A percentile compares a stretch with the other conserved stretches of the same genome.
Conservation (phyloP, 2,329 filamentous ascomycete genomes). For the Exutisphaerella laricina region DNA sequence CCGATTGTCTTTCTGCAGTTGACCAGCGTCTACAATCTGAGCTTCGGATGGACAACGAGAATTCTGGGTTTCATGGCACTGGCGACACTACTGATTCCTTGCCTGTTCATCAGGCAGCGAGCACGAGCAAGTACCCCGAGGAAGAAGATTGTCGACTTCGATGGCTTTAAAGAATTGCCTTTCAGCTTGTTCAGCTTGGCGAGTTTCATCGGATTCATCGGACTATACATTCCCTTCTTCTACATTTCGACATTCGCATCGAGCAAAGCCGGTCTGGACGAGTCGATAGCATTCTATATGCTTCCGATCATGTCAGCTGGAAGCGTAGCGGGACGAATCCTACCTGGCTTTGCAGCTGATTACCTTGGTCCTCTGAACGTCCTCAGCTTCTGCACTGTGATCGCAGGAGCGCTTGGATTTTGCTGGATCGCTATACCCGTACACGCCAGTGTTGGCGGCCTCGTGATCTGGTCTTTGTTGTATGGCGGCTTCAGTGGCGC, state of each 20-base stretch:
- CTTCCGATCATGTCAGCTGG: constrained; percentile 40
- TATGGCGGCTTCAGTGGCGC: constrained; percentile 44
- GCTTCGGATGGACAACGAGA: constrained; percentile 51
- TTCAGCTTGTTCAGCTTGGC: constrained; percentile 36
- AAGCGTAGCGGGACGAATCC: constrained; percentile 40
- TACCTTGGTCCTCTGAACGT: constrained; percentile 43
- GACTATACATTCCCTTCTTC: constrained; percentile 46
- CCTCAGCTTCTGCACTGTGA: constrained; percentile 34
- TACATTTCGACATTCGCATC: constrained; percentile 54
- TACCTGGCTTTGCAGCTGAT: constrained; percentile 43
- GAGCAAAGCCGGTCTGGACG: constrained; percentile 25
- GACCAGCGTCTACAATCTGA: constrained; percentile 36
- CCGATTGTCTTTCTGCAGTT: constrained; percentile 47
- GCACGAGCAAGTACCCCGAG: constrained; percentile 1
- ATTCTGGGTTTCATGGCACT: constrained; percentile 45
- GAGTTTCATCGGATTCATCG: constrained; percentile 39
- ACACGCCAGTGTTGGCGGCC: constrained; percentile 24
- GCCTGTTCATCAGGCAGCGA: constrained; percentile 34
- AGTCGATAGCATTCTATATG: constrained; percentile 57
- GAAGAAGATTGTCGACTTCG: constrained; percentile 15
- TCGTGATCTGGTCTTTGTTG: constrained; percentile 38
- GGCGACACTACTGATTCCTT: constrained; percentile 22
- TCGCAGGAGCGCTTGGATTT: constrained; percentile 22
- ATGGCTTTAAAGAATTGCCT: constrained; percentile 32
- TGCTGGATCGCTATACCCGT: constrained; percentile 34